These are phyloP conservation scores for Porcisia deanei DNA, from an alignment of 208 protist genomes.

Conservation along the genomic window DNA sequence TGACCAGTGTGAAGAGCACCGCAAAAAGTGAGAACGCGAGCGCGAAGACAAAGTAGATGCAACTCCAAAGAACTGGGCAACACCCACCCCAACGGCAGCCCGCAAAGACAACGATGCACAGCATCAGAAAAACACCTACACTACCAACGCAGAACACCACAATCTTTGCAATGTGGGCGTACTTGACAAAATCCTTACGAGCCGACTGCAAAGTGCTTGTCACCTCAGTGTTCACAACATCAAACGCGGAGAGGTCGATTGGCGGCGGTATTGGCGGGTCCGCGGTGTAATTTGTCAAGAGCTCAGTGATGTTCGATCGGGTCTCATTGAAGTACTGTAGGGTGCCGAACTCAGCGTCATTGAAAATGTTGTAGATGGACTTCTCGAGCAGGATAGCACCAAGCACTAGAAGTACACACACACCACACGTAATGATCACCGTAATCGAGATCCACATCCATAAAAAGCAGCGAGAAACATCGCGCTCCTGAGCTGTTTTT, in stretches of 20 bases:
- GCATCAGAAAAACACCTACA: conserved; percentile 54
- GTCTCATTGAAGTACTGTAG: conserved; percentile 54
- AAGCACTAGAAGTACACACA: conserved; percentile 64
- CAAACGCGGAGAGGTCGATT: conserved; percentile 45
- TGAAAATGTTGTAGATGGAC: conserved; percentile 23
- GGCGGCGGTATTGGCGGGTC: conserved; percentile 21
- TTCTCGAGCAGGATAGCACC: conserved; percentile 46
- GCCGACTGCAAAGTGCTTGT: conserved; percentile 30
- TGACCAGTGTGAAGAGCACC: conserved; percentile 58
- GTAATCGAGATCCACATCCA: conserved; percentile 73
- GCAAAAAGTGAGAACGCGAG: conserved; percentile 58
- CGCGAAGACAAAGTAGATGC: conserved; percentile 67
- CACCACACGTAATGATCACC: conserved; percentile 47
- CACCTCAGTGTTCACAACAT: conserved; percentile 36
- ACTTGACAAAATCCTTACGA: conserved; percentile 60
- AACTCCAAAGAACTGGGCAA: conserved; percentile 41
- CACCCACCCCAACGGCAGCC: conserved; percentile 45
- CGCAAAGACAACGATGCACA: conserved; percentile 63
- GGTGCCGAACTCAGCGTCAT: conserved; percentile 38
- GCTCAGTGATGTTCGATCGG: conserved; percentile 27
- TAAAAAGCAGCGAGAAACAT: conserved; percentile 44
- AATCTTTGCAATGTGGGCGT: conserved; percentile 55
- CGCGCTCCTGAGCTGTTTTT: conserved; percentile 26
- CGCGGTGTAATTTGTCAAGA: conserved; percentile 45
- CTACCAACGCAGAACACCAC: conserved; percentile 53